Base-by-base conservation (phyloP, 495 filamentous ascomycete species). In the Podospora fimiseda region DNA sequence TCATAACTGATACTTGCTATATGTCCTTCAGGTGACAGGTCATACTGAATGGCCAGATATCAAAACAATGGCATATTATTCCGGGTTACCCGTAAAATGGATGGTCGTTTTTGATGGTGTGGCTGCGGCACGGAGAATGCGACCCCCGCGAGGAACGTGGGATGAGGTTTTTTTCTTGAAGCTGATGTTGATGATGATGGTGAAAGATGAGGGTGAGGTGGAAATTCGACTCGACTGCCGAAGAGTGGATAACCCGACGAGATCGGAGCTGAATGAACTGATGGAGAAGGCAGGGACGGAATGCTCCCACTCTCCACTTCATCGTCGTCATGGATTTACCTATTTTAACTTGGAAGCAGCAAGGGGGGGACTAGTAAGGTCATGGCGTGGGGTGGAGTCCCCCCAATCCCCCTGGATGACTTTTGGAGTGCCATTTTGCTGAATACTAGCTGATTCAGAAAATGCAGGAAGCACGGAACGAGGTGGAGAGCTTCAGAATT, bases 111-210 rank as follows among this genome's bases (percentile, higher is more conserved):
- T 51, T 38, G 27, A 40, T 44, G 52, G 48, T 23, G 48, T 46
- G 53, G 53, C 53, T 51, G 53, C 53, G 53, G 53, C 53, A 37
- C 48, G 37, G 48, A n/a, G 48, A n/a, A 3, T 22, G 8, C 5
- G 42, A 41, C 36, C 37, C 20, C 48, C 33, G 9, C 2, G 4
- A 27, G 2, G 2, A 33, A 37, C 39, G 52, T 42, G 52, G 52
- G 52, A 49, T 54, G 45, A 48, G 50, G 50, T 36, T 30, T 52
- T 33, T 33, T 43, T 45, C 21, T n/a, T 23, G 24, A 5, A 37
- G 22, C 22, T 18, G 20, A 19, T 23, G 24, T 16, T 23, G 9
- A 9, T 36, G 44, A 36, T 14, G n/a, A n/a, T n/a, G n/a, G n/a
- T n/a, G n/a, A n/a, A n/a, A n/a, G n/a, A n/a, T n/a, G n/a, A n/a